phyloP scores from a whole-genome alignment of 1,284 basidiomycete genomes.

The Melampsora larici-populina region DNA sequence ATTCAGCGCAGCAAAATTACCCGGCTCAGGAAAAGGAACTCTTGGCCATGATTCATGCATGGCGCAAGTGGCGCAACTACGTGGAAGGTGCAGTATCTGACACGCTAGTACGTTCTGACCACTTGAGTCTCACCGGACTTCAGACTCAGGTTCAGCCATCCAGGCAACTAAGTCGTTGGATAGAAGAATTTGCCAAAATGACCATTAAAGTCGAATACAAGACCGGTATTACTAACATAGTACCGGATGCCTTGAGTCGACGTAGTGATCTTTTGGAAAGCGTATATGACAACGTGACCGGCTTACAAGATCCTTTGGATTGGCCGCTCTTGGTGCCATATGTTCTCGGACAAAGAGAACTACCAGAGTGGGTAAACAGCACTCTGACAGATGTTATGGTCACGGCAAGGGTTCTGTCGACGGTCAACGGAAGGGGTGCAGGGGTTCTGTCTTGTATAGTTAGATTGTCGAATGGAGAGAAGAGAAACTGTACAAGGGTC shows the following conservation, averaged over 20 bases:
- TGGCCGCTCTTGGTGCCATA: too few relatives aligned
- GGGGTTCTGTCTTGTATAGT: too few relatives aligned
- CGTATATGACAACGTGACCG: too few relatives aligned
- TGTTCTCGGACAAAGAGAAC: too few relatives aligned
- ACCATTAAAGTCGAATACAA: conserved; percentile 51
- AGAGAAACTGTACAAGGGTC: too few relatives aligned
- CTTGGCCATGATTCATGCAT: conserved; percentile 43
- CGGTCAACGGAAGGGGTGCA: too few relatives aligned
- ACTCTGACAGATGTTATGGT: too few relatives aligned
- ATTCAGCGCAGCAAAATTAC: conserved; percentile 43
- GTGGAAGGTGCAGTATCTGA: conserved; percentile 50
- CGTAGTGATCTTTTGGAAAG: too few relatives aligned
- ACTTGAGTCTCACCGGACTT: conserved; percentile 56
- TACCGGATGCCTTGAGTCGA: conserved; percentile 55
- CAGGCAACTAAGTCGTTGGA: conserved; percentile 54
- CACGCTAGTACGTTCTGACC: conserved; percentile 54
- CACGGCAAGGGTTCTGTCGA: too few relatives aligned
- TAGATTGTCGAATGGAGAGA: too few relatives aligned
- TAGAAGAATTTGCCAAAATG: conserved; percentile 55
- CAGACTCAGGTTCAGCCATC: conserved; percentile 54
- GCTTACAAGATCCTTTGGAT: too few relatives aligned
- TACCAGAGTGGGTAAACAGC: too few relatives aligned
- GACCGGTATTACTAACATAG: conserved; percentile 53
- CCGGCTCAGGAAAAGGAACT: conserved; percentile 44
- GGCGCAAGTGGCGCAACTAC: conserved; percentile 42